Base-by-base conservation (phyloP, 2,329 filamentous ascomycete species). In the Aureobasidium mangrovei region DNA sequence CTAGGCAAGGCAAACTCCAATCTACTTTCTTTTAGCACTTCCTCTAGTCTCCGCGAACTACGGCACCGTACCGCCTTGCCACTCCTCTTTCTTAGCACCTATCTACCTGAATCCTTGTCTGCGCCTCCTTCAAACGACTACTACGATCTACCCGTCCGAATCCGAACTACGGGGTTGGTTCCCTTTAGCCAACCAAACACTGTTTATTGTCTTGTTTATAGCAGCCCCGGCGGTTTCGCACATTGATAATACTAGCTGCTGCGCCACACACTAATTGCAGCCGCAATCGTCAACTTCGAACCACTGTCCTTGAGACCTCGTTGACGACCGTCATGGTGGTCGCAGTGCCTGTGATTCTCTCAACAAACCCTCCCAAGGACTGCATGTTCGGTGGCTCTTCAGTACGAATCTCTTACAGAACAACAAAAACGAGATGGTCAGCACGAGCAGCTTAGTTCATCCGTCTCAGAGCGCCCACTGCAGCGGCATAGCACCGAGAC, bases 1-100 rank as follows among this genome's bases (percentile, higher is more conserved):
- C 47, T 51, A 51, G 47, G 38, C 47, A 41, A 39, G 42, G 47
- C 47, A 51, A 51, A 51, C 38, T 42, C 31, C 47, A 51, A 51
- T 51, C 47, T 51, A 51, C 47, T 51, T 42, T 41, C 8, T 51
- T n/a, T 28, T 51, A 51, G 47, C 47, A 51, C 47, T 35, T 26
- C 29, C 38, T 51, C 47, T 51, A 41, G 38, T n/a, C 38, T 51
- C 47, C 38, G 38, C 47, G 38, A 18, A 42, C 47, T 33, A 51
- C 47, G 47, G 47, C 46, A 49, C 46, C 44, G 44, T 47, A 32
- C 27, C 29, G 26, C 44, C 44, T 38, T 10, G n/a, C 18, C 33
- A 36, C 27, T 18, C 18, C 18, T 18, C 18, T 18, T 18, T 18
- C 44, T 47, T n/a, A 47, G 24, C 10, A 12, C 26, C 38, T 32